Conservation (phyloP, 345 rosid species). For the Gynandropsis gynandra region DNA sequence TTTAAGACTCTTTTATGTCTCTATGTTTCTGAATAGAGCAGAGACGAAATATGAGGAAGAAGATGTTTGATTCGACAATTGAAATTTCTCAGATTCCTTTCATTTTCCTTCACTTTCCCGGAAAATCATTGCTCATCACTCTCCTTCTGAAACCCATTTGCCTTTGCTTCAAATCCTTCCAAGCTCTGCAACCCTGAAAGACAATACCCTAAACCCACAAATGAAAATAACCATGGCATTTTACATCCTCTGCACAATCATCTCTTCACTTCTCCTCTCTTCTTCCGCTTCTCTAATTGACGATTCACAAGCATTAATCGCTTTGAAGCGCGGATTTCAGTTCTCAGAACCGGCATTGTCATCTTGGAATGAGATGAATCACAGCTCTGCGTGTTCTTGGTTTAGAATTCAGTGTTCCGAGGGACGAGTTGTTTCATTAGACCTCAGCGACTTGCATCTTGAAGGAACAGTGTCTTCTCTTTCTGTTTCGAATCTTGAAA, state of each 20-base stretch:
- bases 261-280: conserved; percentile 28
- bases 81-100: conserved; percentile 47
- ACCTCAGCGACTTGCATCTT: conserved; percentile 54
- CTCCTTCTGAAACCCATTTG: conserved; percentile 29
- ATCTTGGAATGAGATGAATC: conserved; percentile 45
- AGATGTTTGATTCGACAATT: conserved; percentile 44
- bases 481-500: conserved; percentile 39
- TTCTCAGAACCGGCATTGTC: conserved; percentile 38
- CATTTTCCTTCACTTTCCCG: conserved; percentile 35
- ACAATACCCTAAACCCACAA: background rate
- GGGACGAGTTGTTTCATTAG: conserved; percentile 52
- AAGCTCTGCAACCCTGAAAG: conserved; percentile 21
- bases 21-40: background rate
- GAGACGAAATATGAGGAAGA: too few relatives aligned
- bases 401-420: conserved; percentile 46
- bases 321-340: conserved; percentile 44
- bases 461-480: conserved; percentile 57
- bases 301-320: conserved; percentile 40
- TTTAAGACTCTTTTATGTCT: conserved; percentile 35
- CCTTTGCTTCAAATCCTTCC: conserved; percentile 36
- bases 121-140: conserved; percentile 22
- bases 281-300: conserved; percentile 31
- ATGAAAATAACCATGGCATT: conserved; percentile 32
- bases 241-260: conserved; percentile 36
- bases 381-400: conserved; percentile 54